Conservation (phyloP, 164 flowering plant genomes). For the Litsea cubeba region DNA sequence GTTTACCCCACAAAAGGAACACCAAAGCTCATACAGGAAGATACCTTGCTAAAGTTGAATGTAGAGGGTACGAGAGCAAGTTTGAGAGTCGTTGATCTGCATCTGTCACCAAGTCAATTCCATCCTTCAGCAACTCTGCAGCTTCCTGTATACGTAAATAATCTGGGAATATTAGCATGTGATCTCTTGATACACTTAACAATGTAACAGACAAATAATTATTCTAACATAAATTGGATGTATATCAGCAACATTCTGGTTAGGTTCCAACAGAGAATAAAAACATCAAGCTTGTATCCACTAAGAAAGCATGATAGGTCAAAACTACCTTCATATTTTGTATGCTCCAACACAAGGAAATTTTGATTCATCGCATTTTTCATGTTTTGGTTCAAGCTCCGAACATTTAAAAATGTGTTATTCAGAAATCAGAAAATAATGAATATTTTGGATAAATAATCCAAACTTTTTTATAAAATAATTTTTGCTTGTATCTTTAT, state of each 20-base stretch:
- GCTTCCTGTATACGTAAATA: constrained; percentile 53
- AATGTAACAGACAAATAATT: too few relatives aligned
- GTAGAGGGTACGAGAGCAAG: constrained; percentile 79
- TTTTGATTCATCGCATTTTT: too few relatives aligned
- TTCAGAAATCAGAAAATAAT: neutral
- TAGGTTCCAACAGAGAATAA: too few relatives aligned
- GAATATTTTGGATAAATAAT: neutral
- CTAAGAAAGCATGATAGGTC: too few relatives aligned
- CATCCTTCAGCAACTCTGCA: constrained; percentile 72
- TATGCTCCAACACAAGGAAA: neutral
- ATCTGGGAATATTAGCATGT: constrained; percentile 7
- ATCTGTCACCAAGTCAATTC: constrained; percentile 77
- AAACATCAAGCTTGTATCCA: too few relatives aligned
- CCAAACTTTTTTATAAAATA: neutral
- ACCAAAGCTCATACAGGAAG: neutral
- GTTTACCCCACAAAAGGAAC: neutral
- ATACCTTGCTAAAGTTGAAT: constrained; percentile 64
- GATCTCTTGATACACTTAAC: neutral
- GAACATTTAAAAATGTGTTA: neutral
- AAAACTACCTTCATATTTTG: too few relatives aligned
- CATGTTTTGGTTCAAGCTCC: neutral
- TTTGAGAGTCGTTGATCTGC: constrained; percentile 62
- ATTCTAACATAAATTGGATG: too few relatives aligned
- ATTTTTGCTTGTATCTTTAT: neutral
- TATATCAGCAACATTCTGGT: too few relatives aligned